Base-by-base conservation (phyloP, 768 basidiomycete species). In the Sporobolomyces pararoseus region DNA sequence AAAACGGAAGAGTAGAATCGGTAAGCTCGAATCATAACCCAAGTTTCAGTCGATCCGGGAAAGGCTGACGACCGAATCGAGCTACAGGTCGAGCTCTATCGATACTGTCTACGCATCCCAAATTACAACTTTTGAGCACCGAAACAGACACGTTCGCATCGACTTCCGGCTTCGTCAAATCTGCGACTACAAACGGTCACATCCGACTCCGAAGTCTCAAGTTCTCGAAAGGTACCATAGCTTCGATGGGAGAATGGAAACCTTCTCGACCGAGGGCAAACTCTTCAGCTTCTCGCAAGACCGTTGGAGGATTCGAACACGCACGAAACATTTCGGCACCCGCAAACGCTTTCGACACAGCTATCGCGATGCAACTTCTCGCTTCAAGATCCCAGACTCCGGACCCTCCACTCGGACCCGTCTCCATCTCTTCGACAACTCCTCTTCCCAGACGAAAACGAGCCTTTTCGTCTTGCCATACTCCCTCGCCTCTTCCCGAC, bases 151-250 rank as follows among this genome's bases (percentile, higher is more conserved):
- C 17, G 34, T 3, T 37, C 1, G 46, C 59, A 1, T 16, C 46
- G 31, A 4, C 52, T 19, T 35, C 53, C 14, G 47, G 59, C 29
- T 69, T 46, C 63, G 34, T 39, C 39, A 53, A 65, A 47, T 27
- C 67, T 0, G 47, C 67, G 0, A 25, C 63, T 17, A 29, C 53
- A 7, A 27, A 25, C 27, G 51, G 65, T 0, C 72, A 70, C 65
- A 55, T 35, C 5, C 72, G 72, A 7, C 72, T 69, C 1, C 67
- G 72, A 4, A 69, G 67, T 27, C 72, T 73, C 49, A 73, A 68
- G 44, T 55, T 73, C 31, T 39, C 66, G 23, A 54, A 60, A 31
- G 14, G 37, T 13, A 35, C 54, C n/a, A 12, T 57, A 4, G 12
- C 27, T 7, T 23, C 64, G 21, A 19, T 50, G 34, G 63, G 53